Evolutionary conservation across 2,329 filamentous ascomycete genomes (phyloP), one percentile per base, ranked within the genome.

Genomic region (Alternaria solani): DNA sequence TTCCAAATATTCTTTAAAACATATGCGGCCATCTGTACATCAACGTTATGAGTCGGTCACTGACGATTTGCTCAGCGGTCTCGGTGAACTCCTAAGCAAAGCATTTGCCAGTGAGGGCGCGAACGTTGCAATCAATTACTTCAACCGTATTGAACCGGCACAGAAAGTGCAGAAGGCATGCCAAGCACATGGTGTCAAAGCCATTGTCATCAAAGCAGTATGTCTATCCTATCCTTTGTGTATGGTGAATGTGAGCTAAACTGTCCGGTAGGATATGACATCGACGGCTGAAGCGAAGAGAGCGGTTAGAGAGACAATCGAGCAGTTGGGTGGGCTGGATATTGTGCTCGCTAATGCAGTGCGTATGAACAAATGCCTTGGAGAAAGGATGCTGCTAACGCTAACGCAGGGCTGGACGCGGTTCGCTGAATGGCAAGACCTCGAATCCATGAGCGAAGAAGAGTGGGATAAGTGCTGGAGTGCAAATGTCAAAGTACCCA

Each of bases 261-360:
- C 5, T 28, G 4, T 7, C 6, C 5, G 23, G 12, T 14, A 88
- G 70, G 91, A 94, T 75, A 83, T 91, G 44, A 87, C 86, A 16
- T 80, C 82, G 6, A 83, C 86, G 34, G 76, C 80, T 1, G 89
- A 91, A 26, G 87, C 91, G 63, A 76, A 81, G 49, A 80, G 81
- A 0, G 82, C 89, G 0, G 86, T 94, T 1, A 78, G 84, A 18
- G 83, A 89, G 44, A 85, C 87, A 1, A 82, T 89, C 48, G 78
- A 83, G 26, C 78, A 77, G n/a, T 82, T 92, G 64, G 90, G 89
- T 5, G 87, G 89, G 1, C 76, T 95, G n/a, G 91, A 95, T 78
- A 84, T 93, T 41, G 82, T 95, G 46, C 87, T 94, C 69, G 91
- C 89, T 2, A 95, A 95, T 76, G 90, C 90, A 18, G 86, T 88